Evolutionary conservation across 306 rosid genomes (phyloP).

Genomic region (Malus asiatica): DNA sequence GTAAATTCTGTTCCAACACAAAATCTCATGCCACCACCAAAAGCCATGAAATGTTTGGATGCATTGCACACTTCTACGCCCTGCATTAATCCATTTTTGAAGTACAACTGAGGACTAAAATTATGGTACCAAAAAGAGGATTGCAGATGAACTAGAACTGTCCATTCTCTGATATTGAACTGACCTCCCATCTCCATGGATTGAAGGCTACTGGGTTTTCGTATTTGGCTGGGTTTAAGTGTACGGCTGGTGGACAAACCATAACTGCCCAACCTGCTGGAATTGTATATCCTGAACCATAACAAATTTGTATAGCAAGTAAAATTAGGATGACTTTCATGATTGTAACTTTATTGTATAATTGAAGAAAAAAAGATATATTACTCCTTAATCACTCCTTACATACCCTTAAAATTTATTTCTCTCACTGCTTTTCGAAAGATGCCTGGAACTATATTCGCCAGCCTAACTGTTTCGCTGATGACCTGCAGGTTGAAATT

Average conservation of each 20-base stretch:
- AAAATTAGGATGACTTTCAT: constrained; percentile 12
- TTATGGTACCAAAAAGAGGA: background rate
- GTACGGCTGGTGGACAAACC: constrained; percentile 98
- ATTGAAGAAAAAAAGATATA: background rate
- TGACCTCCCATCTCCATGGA: constrained; percentile 86
- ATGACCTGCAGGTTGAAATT: constrained; percentile 56
- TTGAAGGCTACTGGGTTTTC: constrained; percentile 77
- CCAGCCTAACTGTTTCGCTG: constrained; percentile 89
- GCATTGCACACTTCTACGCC: constrained; percentile 58
- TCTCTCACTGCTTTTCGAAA: constrained; percentile 78
- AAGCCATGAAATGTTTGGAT: constrained; percentile 87
- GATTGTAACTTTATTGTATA: background rate
- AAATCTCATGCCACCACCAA: constrained; percentile 98
- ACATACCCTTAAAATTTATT: constrained; percentile 65
- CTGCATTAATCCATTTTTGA: constrained; percentile 26
- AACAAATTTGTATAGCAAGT: constrained; percentile 3
- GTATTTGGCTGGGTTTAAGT: constrained; percentile 70
- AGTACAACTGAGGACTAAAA: background rate
- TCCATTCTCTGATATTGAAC: background rate
- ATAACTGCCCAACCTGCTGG: constrained; percentile 93
- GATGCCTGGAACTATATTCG: constrained; percentile 93
- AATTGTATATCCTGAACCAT: constrained; percentile 66
- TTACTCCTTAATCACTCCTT: background rate
- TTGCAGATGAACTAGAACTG: background rate
- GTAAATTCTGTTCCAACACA: constrained; percentile 95